These are phyloP conservation scores for Hyaloscypha variabilis DNA, from an alignment of 495 filamentous ascomycete genomes.

Conservation along the genomic window DNA sequence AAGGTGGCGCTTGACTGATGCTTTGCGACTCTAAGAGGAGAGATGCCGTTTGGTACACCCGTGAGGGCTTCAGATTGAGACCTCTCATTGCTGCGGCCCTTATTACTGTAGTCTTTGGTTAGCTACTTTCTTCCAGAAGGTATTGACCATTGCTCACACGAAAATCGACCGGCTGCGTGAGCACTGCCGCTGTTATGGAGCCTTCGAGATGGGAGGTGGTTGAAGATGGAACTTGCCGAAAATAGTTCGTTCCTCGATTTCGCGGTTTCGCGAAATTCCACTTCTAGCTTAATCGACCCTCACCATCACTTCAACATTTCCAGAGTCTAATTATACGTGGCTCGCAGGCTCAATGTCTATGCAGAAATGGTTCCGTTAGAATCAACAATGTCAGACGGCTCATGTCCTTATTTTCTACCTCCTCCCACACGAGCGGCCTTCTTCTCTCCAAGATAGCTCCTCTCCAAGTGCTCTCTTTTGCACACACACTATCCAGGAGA, in stretches of 20 bases:
- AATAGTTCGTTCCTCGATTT: background rate
- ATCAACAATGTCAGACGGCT: constrained; percentile 62
- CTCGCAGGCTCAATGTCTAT: constrained; percentile 15
- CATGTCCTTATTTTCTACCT: constrained; percentile 65
- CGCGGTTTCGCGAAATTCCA: background rate
- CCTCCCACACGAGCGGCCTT: constrained; percentile 53
- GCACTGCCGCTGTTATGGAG: background rate
- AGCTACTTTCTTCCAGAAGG: background rate
- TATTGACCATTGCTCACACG: background rate
- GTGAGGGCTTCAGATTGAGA: constrained; percentile 71
- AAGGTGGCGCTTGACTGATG: constrained; percentile 59
- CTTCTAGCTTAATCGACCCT: background rate
- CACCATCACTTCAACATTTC: background rate
- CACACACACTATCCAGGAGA: background rate
- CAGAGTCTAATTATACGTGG: background rate
- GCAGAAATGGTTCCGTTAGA: constrained; percentile 35
- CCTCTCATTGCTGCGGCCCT: constrained; percentile 57
- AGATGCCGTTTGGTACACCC: constrained; percentile 69
- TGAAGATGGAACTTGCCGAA: background rate
- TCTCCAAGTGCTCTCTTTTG: constrained; percentile 44
- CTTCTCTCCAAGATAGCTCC: constrained; percentile 47
- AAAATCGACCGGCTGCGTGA: background rate
- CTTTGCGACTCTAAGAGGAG: constrained; percentile 49
- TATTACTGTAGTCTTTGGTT: background rate
- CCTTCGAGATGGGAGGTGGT: background rate